phyloP scores from a whole-genome alignment of 2,329 filamentous ascomycete genomes.

The Aciculosporium take region DNA sequence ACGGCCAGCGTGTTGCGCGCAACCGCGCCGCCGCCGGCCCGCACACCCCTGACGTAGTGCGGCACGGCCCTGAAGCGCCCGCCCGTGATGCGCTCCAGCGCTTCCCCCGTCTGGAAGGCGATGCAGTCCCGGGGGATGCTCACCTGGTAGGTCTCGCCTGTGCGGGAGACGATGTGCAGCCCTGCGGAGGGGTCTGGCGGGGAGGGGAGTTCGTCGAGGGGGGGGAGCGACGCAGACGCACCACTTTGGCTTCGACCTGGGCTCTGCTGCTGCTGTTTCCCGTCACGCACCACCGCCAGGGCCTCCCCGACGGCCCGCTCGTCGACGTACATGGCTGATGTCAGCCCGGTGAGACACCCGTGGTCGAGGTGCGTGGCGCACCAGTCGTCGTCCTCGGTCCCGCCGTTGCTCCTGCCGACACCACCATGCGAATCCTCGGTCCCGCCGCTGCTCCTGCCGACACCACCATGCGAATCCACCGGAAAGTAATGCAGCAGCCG shows the following conservation, averaged over 20 bases:
- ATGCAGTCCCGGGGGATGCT: constrained; percentile 83
- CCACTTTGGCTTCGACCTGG: no score
- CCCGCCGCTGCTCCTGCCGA: not conserved
- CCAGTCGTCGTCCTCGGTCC: constrained; percentile 66
- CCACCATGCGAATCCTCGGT: no score
- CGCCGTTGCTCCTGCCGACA: constrained; percentile 11
- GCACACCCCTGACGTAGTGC: constrained; percentile 77
- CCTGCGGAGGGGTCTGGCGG: constrained; percentile 78
- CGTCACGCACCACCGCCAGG: constrained; percentile 14
- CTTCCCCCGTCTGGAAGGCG: constrained; percentile 91
- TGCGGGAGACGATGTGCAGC: constrained; percentile 84
- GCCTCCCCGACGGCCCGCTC: constrained; percentile 37
- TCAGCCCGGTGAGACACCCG: constrained; percentile 85
- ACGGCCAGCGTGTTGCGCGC: constrained; percentile 85
- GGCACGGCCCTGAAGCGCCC: constrained; percentile 89
- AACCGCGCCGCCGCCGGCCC: constrained; percentile 31
- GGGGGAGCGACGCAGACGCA: constrained; percentile 23
- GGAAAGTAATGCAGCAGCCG: constrained; percentile 89
- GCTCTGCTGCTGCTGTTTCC: not conserved
- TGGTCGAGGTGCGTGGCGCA: constrained; percentile 86
- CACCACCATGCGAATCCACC: no score
- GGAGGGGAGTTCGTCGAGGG: constrained; percentile 53
- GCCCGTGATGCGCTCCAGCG: constrained; percentile 78
- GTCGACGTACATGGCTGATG: constrained; percentile 91
- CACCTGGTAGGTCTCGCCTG: constrained; percentile 74